These are phyloP conservation scores for Neurospora sp. DNA, from an alignment of 495 filamentous ascomycete species.

Conservation along the genomic window DNA sequence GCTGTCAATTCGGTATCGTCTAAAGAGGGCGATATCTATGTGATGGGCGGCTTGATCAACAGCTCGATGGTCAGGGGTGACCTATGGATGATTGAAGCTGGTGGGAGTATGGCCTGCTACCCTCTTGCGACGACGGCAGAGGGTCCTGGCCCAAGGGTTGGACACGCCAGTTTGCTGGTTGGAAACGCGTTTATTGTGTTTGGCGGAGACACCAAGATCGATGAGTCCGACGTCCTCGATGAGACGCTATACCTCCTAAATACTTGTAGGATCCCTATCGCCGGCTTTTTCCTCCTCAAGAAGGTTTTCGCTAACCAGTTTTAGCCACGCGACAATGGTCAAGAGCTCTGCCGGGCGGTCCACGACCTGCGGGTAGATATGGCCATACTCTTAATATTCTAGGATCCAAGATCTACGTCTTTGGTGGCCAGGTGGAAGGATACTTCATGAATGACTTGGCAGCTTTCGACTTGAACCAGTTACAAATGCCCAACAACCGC, in stretches of 20 bases:
- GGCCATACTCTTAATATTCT: constrained; percentile 94
- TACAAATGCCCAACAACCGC: constrained; percentile 77
- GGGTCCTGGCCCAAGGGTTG: constrained; percentile 90
- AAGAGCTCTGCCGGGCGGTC: constrained; percentile 71
- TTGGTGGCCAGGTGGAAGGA: constrained; percentile 94
- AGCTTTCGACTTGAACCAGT: constrained; percentile 89
- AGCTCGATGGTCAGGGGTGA: constrained; percentile 93
- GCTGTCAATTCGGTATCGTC: constrained; percentile 87
- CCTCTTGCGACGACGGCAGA: constrained; percentile 86
- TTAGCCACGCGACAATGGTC: constrained; percentile 97
- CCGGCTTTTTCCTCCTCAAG: neutral
- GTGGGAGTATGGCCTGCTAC: constrained; percentile 78
- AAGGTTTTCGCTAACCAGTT: constrained; percentile 14
- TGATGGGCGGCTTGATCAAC: constrained; percentile 95
- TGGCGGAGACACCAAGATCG: constrained; percentile 94
- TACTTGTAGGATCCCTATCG: constrained; percentile 59
- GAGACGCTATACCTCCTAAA: constrained; percentile 95
- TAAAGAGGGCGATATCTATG: constrained; percentile 93
- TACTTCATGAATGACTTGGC: constrained; percentile 98
- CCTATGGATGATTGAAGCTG: constrained; percentile 94
- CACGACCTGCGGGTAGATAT: constrained; percentile 81
- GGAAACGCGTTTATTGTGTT: constrained; percentile 99
- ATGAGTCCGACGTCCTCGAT: constrained; percentile 82
- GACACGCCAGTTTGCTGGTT: constrained; percentile 87
- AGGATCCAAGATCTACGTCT: constrained; percentile 92